phyloP scores from a whole-genome alignment of 257 asterid genomes.

The Gentiana macrophylla region DNA sequence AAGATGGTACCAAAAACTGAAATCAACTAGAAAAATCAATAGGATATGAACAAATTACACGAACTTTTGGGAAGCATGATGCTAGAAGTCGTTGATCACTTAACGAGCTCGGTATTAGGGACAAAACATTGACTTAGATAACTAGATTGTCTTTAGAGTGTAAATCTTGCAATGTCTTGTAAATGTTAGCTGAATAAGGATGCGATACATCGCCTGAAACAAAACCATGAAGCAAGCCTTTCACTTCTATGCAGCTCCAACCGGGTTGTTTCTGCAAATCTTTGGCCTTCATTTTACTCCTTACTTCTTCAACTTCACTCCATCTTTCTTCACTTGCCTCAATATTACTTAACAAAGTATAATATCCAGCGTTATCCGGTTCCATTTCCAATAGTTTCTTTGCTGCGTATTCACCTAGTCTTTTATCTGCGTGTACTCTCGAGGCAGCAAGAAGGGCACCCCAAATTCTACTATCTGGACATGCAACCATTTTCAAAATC shows the following conservation, averaged over 20 bases:
- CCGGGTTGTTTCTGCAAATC: conserved; percentile 33
- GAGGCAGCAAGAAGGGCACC: conserved; percentile 38
- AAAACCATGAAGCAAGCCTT: conserved; percentile 26
- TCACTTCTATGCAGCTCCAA: conserved; percentile 39
- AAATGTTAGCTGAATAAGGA: conserved; percentile 15
- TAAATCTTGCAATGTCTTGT: conserved; percentile 5
- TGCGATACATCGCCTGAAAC: conserved; percentile 36
- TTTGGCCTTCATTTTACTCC: conserved; percentile 25
- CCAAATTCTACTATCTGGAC: conserved; percentile 39
- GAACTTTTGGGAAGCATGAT: too few species aligned
- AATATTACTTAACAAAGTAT: conserved; percentile 26
- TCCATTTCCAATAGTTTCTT: conserved; percentile 24
- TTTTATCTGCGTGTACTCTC: conserved; percentile 21
- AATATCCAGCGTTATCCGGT: conserved; percentile 27
- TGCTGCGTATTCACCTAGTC: conserved; percentile 23
- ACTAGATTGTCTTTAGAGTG: too few species aligned
- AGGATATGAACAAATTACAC: too few species aligned
- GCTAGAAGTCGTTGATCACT: too few species aligned
- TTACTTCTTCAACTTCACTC: conserved; percentile 30
- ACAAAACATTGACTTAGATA: too few species aligned
- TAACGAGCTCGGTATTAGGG: too few species aligned
- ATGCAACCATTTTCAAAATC: conserved; percentile 19
- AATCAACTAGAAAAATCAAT: too few species aligned
- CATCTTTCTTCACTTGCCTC: conserved; percentile 29
- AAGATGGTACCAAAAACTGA: too few species aligned